phyloP scores from a whole-genome alignment of 1,284 basidiomycete species.

The Cystobasidium slooffiae region DNA sequence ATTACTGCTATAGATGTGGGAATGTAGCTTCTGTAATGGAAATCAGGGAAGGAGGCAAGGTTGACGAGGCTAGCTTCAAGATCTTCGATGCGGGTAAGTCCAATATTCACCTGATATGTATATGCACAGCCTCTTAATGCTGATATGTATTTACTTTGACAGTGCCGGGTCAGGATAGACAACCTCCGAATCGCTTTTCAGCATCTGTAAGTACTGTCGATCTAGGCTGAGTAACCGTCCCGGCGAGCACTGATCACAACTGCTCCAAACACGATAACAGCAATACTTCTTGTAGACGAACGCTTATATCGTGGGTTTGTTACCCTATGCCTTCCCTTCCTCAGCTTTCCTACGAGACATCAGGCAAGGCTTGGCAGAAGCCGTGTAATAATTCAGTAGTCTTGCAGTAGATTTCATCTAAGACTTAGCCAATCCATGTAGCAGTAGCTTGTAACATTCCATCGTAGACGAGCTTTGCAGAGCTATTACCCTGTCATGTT shows the following conservation, averaged over 20 bases:
- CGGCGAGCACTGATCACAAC: background rate
- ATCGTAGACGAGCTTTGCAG: background rate
- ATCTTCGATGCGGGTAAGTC: conserved; percentile 57
- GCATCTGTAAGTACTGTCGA: conserved; percentile 41
- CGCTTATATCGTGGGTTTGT: too few species aligned
- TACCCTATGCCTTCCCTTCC: too few species aligned
- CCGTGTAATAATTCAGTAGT: too few species aligned
- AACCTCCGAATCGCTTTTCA: conserved; percentile 41
- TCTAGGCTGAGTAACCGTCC: background rate
- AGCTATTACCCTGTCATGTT: too few species aligned
- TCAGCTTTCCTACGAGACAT: too few species aligned
- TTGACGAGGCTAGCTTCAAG: conserved; percentile 57
- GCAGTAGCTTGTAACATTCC: background rate
- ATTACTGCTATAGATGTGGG: conserved; percentile 83
- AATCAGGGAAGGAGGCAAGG: conserved; percentile 50
- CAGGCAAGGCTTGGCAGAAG: too few species aligned
- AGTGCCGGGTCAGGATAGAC: conserved; percentile 47
- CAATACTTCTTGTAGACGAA: conserved; percentile 43
- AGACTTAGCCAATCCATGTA: background rate
- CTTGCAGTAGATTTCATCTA: too few species aligned
- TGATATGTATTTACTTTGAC: background rate
- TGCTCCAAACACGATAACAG: background rate
- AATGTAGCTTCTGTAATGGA: conserved; percentile 57
- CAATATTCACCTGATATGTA: background rate
- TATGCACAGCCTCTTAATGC: background rate